Conservation (phyloP, 768 basidiomycete genomes). For the Trametes coccinea region DNA sequence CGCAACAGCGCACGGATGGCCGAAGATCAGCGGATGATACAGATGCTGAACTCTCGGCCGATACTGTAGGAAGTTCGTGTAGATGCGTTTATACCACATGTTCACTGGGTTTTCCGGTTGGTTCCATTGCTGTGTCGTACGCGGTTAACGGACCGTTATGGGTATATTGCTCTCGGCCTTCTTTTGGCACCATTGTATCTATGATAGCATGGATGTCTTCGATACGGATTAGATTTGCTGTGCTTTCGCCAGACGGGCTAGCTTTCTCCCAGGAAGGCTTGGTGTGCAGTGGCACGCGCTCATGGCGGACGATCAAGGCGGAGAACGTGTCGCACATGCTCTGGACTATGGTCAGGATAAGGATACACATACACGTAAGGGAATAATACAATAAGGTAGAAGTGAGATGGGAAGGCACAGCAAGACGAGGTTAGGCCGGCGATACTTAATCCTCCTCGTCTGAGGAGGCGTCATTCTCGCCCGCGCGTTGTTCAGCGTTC, state of each 20-base stretch:
- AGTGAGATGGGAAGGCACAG: slow-evolving; percentile 15
- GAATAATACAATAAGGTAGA: slow-evolving; percentile 16
- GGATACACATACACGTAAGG: slow-evolving; percentile 22
- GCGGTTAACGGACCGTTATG: not conserved
- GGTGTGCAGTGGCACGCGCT: not conserved
- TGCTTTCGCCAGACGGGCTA: not conserved
- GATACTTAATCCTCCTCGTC: slow-evolving; percentile 60
- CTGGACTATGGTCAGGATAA: slow-evolving; percentile 12
- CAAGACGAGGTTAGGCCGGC: slow-evolving; percentile 7
- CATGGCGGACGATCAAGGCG: slow-evolving; percentile 3
- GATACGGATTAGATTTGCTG: slow-evolving; percentile 4
- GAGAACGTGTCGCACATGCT: slow-evolving; percentile 9
- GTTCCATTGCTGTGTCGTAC: not conserved
- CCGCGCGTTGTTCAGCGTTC: slow-evolving; percentile 68
- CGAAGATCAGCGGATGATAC: slow-evolving; percentile 63
- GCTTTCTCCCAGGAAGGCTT: not conserved
- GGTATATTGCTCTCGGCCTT: slow-evolving; percentile 7
- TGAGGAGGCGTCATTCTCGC: slow-evolving; percentile 53
- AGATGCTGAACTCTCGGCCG: slow-evolving; percentile 52
- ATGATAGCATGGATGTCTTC: slow-evolving; percentile 8
- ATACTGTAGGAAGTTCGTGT: slow-evolving; percentile 27
- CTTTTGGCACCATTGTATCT: not conserved
- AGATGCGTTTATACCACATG: not conserved
- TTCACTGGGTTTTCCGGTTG: not conserved
- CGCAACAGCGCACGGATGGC: slow-evolving; percentile 40